Evolutionary conservation across 2,329 filamentous ascomycete genomes (phyloP).

Genomic region (Claviceps maximensis): DNA sequence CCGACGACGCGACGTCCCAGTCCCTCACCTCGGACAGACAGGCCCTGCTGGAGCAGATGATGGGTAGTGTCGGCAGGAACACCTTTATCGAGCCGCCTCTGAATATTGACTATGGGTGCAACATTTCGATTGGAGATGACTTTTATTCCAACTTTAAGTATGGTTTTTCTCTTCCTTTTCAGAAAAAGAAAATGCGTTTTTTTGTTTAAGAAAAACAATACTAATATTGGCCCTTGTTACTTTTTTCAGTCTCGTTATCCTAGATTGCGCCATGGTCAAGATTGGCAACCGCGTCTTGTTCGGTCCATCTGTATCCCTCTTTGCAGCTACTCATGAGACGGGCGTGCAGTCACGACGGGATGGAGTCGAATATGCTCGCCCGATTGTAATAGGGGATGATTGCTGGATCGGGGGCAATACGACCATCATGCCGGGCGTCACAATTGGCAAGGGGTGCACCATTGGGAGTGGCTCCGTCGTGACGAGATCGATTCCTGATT

Average conservation of each 20-base stretch:
- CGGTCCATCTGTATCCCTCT: conserved; percentile 59
- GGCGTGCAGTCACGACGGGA: conserved; percentile 39
- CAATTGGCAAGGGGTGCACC: conserved; percentile 37
- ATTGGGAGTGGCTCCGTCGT: conserved; percentile 37
- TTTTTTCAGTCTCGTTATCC: conserved; percentile 37
- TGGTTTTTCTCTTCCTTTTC: not conserved
- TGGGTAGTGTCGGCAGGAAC: conserved; percentile 37
- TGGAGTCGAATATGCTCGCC: conserved; percentile 31
- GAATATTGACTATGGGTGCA: conserved; percentile 52
- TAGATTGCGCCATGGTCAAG: conserved; percentile 58
- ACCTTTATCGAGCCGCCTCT: conserved; percentile 48
- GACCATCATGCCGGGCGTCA: conserved; percentile 38
- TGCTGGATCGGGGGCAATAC: conserved; percentile 41
- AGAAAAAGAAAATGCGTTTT: not conserved
- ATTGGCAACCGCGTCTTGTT: conserved; percentile 61
- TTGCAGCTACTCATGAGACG: conserved; percentile 57
- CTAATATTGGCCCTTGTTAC: not conserved
- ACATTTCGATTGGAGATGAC: conserved; percentile 46
- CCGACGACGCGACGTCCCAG: conserved; percentile 29
- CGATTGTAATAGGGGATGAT: conserved; percentile 36
- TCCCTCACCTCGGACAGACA: conserved; percentile 27
- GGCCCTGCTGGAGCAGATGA: conserved; percentile 32
- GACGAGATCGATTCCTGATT: conserved; percentile 34
- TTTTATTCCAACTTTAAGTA: conserved; percentile 46
- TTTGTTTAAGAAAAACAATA: not conserved